phyloP scores from a whole-genome alignment of 768 basidiomycete genomes.

The Omphalotus guepiniiformis region DNA sequence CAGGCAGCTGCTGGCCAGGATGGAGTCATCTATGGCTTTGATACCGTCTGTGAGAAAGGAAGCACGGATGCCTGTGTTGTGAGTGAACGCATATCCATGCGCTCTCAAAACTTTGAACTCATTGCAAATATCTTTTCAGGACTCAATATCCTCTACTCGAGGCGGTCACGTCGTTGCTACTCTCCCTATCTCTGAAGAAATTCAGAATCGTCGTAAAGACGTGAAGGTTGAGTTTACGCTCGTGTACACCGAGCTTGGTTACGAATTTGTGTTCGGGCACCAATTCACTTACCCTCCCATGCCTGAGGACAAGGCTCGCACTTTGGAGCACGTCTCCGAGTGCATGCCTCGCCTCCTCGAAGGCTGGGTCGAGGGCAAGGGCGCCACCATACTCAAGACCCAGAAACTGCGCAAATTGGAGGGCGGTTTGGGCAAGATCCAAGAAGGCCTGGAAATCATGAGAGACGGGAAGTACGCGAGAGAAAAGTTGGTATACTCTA shows the following conservation, averaged over 20 bases:
- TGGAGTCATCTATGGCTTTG: not conserved
- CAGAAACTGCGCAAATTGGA: not conserved
- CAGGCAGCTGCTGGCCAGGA: not conserved
- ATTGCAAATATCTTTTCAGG: not conserved
- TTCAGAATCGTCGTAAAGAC: not conserved
- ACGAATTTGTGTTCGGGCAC: not conserved
- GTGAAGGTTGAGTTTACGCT: not conserved
- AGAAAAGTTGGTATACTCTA: slow-evolving; percentile 4
- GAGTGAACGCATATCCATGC: not conserved
- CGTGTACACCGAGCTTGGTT: not conserved
- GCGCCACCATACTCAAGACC: not conserved
- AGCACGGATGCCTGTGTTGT: slow-evolving; percentile 1
- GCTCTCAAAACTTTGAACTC: too few relatives aligned
- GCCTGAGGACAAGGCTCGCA: not conserved
- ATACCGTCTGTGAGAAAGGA: not conserved
- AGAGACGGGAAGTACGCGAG: slow-evolving; percentile 4
- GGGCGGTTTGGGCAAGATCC: slow-evolving; percentile 1
- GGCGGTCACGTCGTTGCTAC: not conserved
- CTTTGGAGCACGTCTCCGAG: not conserved
- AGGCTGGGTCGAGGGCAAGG: not conserved
- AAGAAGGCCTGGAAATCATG: slow-evolving; percentile 4
- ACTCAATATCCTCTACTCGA: not conserved
- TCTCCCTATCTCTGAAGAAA: not conserved
- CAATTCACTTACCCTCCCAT: not conserved
- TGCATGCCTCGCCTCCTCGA: not conserved